Evolutionary conservation across 306 rosid species (phyloP).

Genomic region (Aeschynomene evenia): DNA sequence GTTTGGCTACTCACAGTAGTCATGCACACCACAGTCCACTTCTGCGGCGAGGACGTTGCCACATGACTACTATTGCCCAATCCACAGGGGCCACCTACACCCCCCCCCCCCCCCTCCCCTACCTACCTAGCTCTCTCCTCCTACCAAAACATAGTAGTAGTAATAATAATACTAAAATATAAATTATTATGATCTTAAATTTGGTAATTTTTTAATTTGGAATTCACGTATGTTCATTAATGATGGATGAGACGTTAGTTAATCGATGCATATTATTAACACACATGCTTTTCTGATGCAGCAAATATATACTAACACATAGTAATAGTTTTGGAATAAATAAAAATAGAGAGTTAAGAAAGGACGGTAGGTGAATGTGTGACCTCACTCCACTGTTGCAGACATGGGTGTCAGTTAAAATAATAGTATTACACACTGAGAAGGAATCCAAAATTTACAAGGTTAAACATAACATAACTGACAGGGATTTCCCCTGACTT

Average conservation of each 20-base stretch:
- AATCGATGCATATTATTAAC: no score
- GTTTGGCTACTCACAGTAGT: slow-evolving; percentile 43
- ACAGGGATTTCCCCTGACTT: slow-evolving; percentile 18
- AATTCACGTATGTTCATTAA: no score
- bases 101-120: neutral
- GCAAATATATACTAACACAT: no score
- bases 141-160: neutral
- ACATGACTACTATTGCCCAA: slow-evolving; percentile 14
- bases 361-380: slow-evolving; percentile 10
- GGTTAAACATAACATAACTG: slow-evolving; percentile 1
- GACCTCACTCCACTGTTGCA: slow-evolving; percentile 24
- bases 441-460: slow-evolving; percentile 21
- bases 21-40: slow-evolving; percentile 36
- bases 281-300: no score
- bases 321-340: no score
- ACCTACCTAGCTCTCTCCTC: neutral
- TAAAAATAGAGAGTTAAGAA: neutral
- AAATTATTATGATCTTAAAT: no score
- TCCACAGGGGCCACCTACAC: slow-evolving; percentile 8
- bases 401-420: slow-evolving; percentile 38
- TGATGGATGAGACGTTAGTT: no score
- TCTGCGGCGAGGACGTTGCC: slow-evolving; percentile 35
- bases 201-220: no score
- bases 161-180: no score
- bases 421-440: neutral